Evolutionary conservation across 495 filamentous ascomycete genomes (phyloP), one percentile per base, ranked within the genome.

Genomic region (Tetracladium setigerum): DNA sequence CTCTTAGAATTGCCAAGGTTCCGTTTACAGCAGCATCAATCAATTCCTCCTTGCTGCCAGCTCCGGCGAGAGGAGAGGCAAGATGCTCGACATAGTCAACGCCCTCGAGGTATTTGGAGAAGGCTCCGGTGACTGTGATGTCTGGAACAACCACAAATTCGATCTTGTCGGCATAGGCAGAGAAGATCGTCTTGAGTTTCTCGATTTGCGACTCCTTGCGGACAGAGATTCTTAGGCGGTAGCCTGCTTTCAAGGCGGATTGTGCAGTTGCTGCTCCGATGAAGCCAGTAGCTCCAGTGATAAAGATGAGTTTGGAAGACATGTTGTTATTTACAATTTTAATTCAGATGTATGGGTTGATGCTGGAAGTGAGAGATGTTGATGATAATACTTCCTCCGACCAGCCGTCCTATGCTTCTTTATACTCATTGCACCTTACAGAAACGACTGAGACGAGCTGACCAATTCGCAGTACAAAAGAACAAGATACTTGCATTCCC

Each of bases 71-170:
- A 39, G 67, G 67, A 0, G 67, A 67, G 14, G 67, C 67, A 8
- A 68, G 41, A 46, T 70, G 64, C 2, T 67, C 18, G n/a, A 70
- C 51, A 35, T 60, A 67, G 31, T 62, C 59, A 17, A 61, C 61
- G 1, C 57, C 67, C 4, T 61, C 41, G 1, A 70, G 50, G 15
- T 57, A 49, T 0, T 41, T 58, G 10, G 41, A 33, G 14, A 62
- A 67, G 1, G 57, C 62, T 10, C 43, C 32, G 16, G 59, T 53
- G 8, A 54, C 35, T 0, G 57, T 61, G 14, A 70, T 42, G 22
- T 68, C 61, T 10, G 63, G 50, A 8, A 67, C 36, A 15, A 56
- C 50, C 4, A 58, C 55, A 41, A 55, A 66, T 15, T 59, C 54
- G 24, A 65, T 17, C 5, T 44, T n/a, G 18, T 50, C 32, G 9